Percentiles rank a stretch among this genome's conserved stretches.
Conservation (phyloP, 2,329 filamentous ascomycete species). For the Cercospora beticola region DNA sequence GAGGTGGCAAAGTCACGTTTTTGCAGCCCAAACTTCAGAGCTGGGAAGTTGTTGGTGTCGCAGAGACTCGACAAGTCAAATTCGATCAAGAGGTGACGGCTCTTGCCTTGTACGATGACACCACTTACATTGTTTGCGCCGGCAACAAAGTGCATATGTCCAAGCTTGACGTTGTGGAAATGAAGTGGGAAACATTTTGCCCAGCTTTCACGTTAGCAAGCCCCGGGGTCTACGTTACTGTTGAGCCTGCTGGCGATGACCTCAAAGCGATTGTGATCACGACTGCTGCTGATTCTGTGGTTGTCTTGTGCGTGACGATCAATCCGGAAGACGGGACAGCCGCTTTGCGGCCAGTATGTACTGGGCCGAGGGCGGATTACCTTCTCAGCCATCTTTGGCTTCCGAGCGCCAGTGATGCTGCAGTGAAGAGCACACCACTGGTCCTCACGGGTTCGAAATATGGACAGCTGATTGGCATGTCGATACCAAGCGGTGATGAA, state of each 20-base stretch:
- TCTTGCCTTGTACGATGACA: slow-evolving; percentile 55
- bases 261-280: slow-evolving; percentile 54
- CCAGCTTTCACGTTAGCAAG: slow-evolving; percentile 35
- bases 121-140: slow-evolving; percentile 55
- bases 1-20: slow-evolving; percentile 50
- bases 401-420: neutral
- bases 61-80: slow-evolving; percentile 47
- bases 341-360: slow-evolving; percentile 30
- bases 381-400: slow-evolving; percentile 29
- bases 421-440: neutral
- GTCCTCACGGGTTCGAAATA: slow-evolving; percentile 27
- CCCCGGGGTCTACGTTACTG: slow-evolving; percentile 52
- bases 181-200: slow-evolving; percentile 33
- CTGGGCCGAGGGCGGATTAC: slow-evolving; percentile 26
- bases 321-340: slow-evolving; percentile 31
- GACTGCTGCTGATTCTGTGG: slow-evolving; percentile 55
- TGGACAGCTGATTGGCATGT: slow-evolving; percentile 33
- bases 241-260: slow-evolving; percentile 29
- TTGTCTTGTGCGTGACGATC: slow-evolving; percentile 47
- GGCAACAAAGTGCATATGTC: slow-evolving; percentile 46
- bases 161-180: slow-evolving; percentile 37
- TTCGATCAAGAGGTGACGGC: slow-evolving; percentile 55
- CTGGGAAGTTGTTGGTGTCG: slow-evolving; percentile 55
- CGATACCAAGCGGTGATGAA: slow-evolving; percentile 9
- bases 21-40: slow-evolving; percentile 34